Percentiles rank a stretch among this genome's conserved stretches.
phyloP scores from a whole-genome alignment of 371 early-diverging fungal genomes.

The Mortierella sp. region DNA sequence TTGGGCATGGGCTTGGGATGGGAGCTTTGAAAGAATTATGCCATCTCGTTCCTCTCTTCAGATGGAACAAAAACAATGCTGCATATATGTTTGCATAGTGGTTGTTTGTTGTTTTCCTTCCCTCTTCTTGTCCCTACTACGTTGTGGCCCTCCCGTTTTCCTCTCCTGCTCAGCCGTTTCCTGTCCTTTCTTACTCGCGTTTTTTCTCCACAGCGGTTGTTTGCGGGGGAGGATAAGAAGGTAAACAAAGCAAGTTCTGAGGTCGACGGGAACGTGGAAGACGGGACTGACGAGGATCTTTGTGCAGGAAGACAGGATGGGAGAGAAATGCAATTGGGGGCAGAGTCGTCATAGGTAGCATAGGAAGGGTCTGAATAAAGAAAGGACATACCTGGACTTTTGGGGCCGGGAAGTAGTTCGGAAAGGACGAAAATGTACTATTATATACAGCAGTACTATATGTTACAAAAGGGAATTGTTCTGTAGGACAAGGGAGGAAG shows the following conservation, averaged over 20 bases:
- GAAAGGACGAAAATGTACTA: not conserved
- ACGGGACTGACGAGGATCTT: too few species aligned
- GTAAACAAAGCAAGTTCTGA: too few species aligned
- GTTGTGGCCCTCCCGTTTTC: too few species aligned
- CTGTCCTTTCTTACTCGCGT: not conserved
- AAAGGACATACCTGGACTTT: too few species aligned
- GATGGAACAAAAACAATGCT: not conserved
- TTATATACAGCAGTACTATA: not conserved
- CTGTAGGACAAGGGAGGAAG: conserved; percentile 18
- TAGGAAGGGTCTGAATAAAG: too few species aligned
- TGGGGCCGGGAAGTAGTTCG: too few species aligned
- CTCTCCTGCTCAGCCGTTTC: not conserved
- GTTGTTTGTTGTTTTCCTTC: not conserved
- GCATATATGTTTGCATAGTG: not conserved
- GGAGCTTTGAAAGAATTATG: not conserved
- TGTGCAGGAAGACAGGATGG: too few species aligned
- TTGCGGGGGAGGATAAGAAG: too few species aligned
- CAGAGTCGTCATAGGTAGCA: too few species aligned
- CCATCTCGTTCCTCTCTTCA: not conserved
- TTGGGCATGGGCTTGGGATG: not conserved
- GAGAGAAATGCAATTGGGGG: too few species aligned
- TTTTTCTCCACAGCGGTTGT: not conserved
- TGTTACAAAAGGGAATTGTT: not conserved
- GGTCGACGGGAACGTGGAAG: too few species aligned
- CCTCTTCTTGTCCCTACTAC: not conserved